Conservation (phyloP, 2,329 filamentous ascomycete species). For the Sarocladiaceae sp. region DNA sequence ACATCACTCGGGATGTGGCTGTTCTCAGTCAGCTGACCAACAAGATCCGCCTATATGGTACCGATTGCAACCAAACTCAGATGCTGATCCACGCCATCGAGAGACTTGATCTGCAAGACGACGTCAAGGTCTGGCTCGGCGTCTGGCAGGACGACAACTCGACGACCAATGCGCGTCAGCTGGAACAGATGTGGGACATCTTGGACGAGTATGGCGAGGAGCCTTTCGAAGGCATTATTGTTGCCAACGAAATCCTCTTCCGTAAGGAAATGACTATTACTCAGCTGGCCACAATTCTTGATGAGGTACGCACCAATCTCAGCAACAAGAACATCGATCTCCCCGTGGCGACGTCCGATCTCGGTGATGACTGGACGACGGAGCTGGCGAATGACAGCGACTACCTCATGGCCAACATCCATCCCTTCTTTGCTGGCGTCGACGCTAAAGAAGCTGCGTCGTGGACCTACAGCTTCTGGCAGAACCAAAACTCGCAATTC, state of each 20-base stretch:
- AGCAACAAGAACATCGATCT: constrained; percentile 62
- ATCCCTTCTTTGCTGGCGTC: constrained; percentile 90
- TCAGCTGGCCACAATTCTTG: constrained; percentile 60
- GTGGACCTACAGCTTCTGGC: constrained; percentile 86
- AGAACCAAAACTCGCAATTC: constrained; percentile 59
- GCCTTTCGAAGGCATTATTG: constrained; percentile 78
- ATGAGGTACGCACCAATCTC: constrained; percentile 68
- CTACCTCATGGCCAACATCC: constrained; percentile 93
- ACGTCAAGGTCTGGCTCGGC: constrained; percentile 87
- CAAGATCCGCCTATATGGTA: constrained; percentile 84
- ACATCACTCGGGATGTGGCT: constrained; percentile 86
- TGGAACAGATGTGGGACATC: constrained; percentile 79
- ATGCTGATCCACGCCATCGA: constrained; percentile 85
- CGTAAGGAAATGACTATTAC: constrained; percentile 68
- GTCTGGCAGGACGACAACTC: constrained; percentile 85
- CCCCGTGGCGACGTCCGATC: constrained; percentile 80
- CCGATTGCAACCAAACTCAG: constrained; percentile 95
- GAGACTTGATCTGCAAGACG: constrained; percentile 63
- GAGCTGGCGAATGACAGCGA: constrained; percentile 69
- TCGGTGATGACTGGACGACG: constrained; percentile 81
- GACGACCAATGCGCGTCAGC: constrained; percentile 79
- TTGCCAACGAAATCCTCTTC: constrained; percentile 76
- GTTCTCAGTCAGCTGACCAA: constrained; percentile 88
- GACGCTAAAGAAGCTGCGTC: constrained; percentile 60
- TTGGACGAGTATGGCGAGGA: constrained; percentile 62